phyloP scores from a whole-genome alignment of 163 green algal species.

The Volvox carteri region DNA sequence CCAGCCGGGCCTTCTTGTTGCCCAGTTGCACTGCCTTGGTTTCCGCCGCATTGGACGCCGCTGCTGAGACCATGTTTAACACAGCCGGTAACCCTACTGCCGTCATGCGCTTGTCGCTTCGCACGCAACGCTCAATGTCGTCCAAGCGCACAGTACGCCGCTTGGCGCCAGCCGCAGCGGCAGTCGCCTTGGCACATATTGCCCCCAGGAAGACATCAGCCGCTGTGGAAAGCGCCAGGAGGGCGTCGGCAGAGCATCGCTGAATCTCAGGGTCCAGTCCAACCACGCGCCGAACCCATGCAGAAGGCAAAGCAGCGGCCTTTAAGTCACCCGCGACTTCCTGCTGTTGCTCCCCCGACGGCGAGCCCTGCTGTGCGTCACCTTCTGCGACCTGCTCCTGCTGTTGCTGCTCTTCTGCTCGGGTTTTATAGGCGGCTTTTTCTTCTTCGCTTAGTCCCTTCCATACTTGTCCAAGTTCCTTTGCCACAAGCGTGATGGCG shows the following conservation, averaged over 20 bases:
- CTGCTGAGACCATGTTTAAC: conserved; percentile 15
- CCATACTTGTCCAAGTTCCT: conserved; percentile 46
- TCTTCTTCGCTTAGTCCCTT: conserved; percentile 51
- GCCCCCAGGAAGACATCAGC: conserved; percentile 40
- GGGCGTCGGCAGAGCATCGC: conserved; percentile 27
- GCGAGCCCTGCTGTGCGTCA: background rate
- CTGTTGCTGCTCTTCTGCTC: conserved; percentile 14
- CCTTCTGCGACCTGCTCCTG: conserved; percentile 40
- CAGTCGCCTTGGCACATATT: conserved; percentile 40
- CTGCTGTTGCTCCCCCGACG: background rate
- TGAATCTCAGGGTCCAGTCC: conserved; percentile 24
- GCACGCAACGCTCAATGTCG: conserved; percentile 19
- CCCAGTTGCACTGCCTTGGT: background rate
- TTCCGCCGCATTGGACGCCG: background rate
- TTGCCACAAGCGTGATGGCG: conserved; percentile 14
- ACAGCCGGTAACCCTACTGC: conserved; percentile 5
- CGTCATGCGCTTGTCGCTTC: conserved; percentile 26
- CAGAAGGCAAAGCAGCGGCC: background rate
- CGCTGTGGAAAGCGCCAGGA: conserved; percentile 8
- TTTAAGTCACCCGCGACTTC: background rate
- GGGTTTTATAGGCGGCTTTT: conserved; percentile 3
- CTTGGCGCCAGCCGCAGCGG: conserved; percentile 8
- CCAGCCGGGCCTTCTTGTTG: conserved; percentile 27
- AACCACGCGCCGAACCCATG: conserved; percentile 32
- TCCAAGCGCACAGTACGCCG: conserved; percentile 46